A percentile compares a stretch with the other conserved stretches of the same genome.
These are phyloP conservation scores for Takakia lepidozioides DNA, from an alignment of 225 moss, liverwort and hornwort genomes.

Conservation along the genomic window DNA sequence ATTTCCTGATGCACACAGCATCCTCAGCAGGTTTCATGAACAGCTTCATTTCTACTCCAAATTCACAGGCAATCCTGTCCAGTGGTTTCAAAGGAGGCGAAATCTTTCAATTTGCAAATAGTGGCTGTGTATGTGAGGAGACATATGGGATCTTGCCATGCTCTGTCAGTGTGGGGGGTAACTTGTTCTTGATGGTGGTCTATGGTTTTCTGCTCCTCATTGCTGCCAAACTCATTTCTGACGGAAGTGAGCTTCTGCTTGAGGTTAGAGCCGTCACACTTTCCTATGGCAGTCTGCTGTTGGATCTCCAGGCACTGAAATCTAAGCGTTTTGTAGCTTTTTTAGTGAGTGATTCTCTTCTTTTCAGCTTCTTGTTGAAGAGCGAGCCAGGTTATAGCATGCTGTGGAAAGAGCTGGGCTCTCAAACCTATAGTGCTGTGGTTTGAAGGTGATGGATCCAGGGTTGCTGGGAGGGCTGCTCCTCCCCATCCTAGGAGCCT, in stretches of 20 bases:
- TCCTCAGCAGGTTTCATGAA: too few species aligned
- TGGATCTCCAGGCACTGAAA: not conserved
- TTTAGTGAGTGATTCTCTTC: not conserved
- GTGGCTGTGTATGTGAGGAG: conserved; percentile 45
- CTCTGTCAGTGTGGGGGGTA: conserved; percentile 77
- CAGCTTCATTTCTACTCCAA: not conserved
- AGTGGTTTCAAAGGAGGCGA: conserved; percentile 1
- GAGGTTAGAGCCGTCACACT: conserved; percentile 38
- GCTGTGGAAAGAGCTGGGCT: too few species aligned
- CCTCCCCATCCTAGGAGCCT: conserved; percentile 72
- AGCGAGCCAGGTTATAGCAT: too few species aligned
- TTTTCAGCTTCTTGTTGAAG: too few species aligned
- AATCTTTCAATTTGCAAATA: conserved; percentile 36
- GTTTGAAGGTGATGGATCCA: conserved; percentile 84
- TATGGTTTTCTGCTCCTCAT: conserved; percentile 75
- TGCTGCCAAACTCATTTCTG: conserved; percentile 83
- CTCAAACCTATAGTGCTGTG: too few species aligned
- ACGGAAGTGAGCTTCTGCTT: conserved; percentile 89
- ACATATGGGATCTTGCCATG: conserved; percentile 85
- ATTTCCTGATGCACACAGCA: too few species aligned
- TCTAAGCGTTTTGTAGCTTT: not conserved
- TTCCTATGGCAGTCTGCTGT: not conserved
- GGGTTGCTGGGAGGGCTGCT: conserved; percentile 79
- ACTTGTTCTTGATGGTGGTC: conserved; percentile 57
- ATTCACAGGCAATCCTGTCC: not conserved